Percentiles rank a stretch among this genome's conserved stretches.
phyloP scores from a whole-genome alignment of 176 grass and related monocot genomes.

The Zea luxurians region DNA sequence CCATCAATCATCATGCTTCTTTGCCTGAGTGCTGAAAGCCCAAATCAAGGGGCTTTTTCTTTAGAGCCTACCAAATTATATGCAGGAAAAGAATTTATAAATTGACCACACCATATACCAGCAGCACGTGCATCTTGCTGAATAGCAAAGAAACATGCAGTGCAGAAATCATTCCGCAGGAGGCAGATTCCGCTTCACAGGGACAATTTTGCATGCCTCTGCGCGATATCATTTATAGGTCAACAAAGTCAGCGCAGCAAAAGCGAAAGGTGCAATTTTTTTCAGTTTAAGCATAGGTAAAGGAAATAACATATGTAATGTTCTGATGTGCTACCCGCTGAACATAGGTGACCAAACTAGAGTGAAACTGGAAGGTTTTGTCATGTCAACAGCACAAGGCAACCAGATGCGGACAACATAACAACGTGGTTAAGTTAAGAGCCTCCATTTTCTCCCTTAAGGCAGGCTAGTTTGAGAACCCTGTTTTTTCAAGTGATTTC shows the following conservation, averaged over 20 bases:
- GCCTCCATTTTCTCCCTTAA: background rate
- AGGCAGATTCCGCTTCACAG: background rate
- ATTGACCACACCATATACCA: background rate
- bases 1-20: background rate
- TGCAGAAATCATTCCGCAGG: background rate
- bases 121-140: background rate
- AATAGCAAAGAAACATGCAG: background rate
- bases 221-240: background rate
- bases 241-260: constrained; percentile 17
- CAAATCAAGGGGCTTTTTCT: background rate
- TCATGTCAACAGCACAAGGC: constrained; percentile 3
- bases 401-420: background rate
- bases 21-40: background rate
- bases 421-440: constrained; percentile 20
- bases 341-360: background rate
- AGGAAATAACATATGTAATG: background rate
- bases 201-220: background rate
- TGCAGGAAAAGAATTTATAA: background rate
- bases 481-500: no score
- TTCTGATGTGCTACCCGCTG: background rate
- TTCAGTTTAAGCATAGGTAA: background rate
- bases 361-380: background rate
- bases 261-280: background rate
- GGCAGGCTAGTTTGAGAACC: no score
- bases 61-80: background rate